Base-by-base conservation (phyloP, 2,329 filamentous ascomycete genomes). In the Drechslerella dactyloides region DNA sequence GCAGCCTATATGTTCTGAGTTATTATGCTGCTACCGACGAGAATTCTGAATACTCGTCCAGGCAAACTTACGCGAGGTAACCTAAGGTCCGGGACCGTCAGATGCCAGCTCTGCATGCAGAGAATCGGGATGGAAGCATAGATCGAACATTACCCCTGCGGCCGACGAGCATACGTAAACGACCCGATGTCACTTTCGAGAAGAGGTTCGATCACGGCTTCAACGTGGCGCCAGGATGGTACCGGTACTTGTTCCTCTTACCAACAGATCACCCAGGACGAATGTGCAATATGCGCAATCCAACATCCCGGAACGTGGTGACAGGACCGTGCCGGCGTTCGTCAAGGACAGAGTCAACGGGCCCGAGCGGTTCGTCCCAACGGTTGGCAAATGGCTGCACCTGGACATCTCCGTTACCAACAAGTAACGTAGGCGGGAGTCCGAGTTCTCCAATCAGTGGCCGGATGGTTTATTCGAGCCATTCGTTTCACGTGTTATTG, bases 241-340 rank as follows among this genome's bases (percentile, higher is more conserved):
- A 70, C 66, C 30, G 66, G 59, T 70, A 70, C 66, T 64, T 60
- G 24, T 44, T 19, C 37, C 51, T 42, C 48, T 48, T 24, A 48
- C 51, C n/a, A 46, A 46, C 27, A 8, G 3, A 33, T 3, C 27
- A 33, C 8, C 27, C 27, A 21, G 24, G 27, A 27, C 30, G 40
- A 46, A 40, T 17, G 24, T 7, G 2, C 15, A 5, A 13, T 5
- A 3, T 10, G 8, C 27, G 7, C 27, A 52, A 27, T 40, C 44
- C 27, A 46, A 33, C 54, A 23, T 42, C 37, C 37, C 17, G 24
- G 42, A 23, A 60, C 40, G 55, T 56, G 50, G 37, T 50, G 15
- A 17, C 37, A 42, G 37, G 37, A 4, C 11, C 37, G n/a, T 42
- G 37, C 37, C 37, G 11, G 11, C 15, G 37, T 42, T 42, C n/a